Percentiles rank a stretch among this genome's conserved stretches.
These are phyloP conservation scores for Akebia trifoliata DNA, from an alignment of 164 flowering plant species.

Conservation along the genomic window DNA sequence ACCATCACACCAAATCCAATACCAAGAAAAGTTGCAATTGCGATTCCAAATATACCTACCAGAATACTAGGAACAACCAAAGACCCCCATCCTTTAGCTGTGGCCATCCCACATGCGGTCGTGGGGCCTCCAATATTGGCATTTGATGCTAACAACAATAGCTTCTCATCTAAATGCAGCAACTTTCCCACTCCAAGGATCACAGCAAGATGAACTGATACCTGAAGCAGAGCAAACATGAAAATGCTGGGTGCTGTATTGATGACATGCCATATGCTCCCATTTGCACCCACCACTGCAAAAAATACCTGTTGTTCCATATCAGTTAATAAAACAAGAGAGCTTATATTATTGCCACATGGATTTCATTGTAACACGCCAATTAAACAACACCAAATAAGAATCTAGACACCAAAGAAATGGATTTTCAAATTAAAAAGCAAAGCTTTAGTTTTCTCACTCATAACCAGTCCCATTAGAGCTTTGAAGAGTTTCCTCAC, in stretches of 20 bases:
- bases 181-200: constrained; percentile 77
- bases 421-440: too few relatives aligned
- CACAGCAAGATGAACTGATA: constrained; percentile 63
- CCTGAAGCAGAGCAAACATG: constrained; percentile 71
- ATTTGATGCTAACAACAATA: constrained; percentile 79
- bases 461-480: too few relatives aligned
- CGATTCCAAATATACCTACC: constrained; percentile 77
- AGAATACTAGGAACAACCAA: constrained; percentile 79
- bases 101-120: constrained; percentile 95
- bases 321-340: too few relatives aligned
- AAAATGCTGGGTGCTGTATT: constrained; percentile 79
- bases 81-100: constrained; percentile 84
- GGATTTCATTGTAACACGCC: too few relatives aligned
- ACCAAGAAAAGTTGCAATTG: constrained; percentile 88
- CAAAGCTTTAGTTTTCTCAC: too few relatives aligned
- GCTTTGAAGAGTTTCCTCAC: too few relatives aligned
- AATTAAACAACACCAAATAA: too few relatives aligned
- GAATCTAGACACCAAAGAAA: too few relatives aligned
- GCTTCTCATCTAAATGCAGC: constrained; percentile 49
- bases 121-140: constrained; percentile 96
- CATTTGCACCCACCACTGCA: constrained; percentile 80
- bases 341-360: too few relatives aligned
- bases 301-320: constrained; percentile 72
- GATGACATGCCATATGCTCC: constrained; percentile 75
- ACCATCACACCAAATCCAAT: constrained; percentile 67